Evolutionary conservation across 2,329 filamentous ascomycete genomes (phyloP).

Genomic region (Colletotrichum theobromicola): DNA sequence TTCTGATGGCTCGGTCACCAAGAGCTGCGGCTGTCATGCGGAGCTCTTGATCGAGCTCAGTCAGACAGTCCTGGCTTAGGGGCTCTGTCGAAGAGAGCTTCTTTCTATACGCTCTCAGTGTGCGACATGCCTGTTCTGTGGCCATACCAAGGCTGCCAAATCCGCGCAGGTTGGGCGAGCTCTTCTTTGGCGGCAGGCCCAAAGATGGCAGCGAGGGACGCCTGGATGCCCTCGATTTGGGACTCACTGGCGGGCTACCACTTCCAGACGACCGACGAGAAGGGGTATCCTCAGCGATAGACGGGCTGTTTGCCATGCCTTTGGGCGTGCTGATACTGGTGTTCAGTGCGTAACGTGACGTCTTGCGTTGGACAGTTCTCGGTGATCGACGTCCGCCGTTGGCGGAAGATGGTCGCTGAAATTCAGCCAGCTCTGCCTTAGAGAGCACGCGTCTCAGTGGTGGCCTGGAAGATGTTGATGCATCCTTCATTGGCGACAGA

Average conservation of each 20-base stretch:
- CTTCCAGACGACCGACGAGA: conserved; percentile 53
- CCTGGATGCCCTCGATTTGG: conserved; percentile 49
- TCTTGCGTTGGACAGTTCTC: conserved; percentile 57
- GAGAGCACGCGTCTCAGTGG: conserved; percentile 87
- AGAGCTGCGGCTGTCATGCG: conserved; percentile 67
- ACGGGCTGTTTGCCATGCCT: conserved; percentile 45
- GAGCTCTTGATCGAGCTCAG: conserved; percentile 69
- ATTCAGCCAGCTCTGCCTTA: conserved; percentile 84
- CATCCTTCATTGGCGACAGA: conserved; percentile 58
- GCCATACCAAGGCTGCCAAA: conserved; percentile 65
- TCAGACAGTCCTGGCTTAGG: conserved; percentile 62
- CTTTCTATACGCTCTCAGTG: conserved; percentile 66
- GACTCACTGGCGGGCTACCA: conserved; percentile 56
- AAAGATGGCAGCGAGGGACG: conserved; percentile 61
- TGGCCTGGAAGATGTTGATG: conserved; percentile 62
- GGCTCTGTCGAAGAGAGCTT: conserved; percentile 63
- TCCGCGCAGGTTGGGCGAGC: conserved; percentile 51
- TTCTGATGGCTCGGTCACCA: conserved; percentile 60
- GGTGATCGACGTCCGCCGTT: conserved; percentile 57
- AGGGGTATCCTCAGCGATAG: conserved; percentile 51
- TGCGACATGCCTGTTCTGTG: conserved; percentile 68
- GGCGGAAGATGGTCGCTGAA: conserved; percentile 60
- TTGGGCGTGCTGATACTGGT: conserved; percentile 40
- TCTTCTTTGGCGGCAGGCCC: conserved; percentile 51
- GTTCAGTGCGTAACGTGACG: conserved; percentile 56